Percentiles rank a stretch among this genome's conserved stretches.
Evolutionary conservation across 805 yeast species (phyloP).

Genomic region (Vanderwaltozyma polyspora): DNA sequence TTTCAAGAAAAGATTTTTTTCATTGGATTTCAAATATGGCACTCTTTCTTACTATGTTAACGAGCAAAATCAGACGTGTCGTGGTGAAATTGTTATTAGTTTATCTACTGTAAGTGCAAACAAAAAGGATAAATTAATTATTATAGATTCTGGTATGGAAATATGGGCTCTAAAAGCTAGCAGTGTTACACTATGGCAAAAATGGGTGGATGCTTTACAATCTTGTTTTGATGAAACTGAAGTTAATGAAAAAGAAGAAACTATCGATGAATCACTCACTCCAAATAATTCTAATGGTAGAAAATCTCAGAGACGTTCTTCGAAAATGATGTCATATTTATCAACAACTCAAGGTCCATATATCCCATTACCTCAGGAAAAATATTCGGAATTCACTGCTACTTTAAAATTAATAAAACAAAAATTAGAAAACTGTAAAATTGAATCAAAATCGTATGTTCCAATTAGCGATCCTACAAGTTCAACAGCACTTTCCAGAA

Average conservation of each 20-base stretch:
- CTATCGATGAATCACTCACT: too few species aligned
- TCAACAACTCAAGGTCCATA: slow-evolving; percentile 1
- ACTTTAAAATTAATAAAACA: slow-evolving; percentile 18
- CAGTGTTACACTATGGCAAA: slow-evolving; percentile 52
- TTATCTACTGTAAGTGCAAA: slow-evolving; percentile 77
- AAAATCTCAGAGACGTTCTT: background rate
- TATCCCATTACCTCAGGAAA: slow-evolving; percentile 13
- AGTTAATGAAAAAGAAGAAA: background rate
- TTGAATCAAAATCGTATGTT: slow-evolving; percentile 16
- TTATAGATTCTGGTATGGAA: slow-evolving; percentile 90
- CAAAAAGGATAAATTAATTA: slow-evolving; percentile 52
- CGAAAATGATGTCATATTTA: background rate
- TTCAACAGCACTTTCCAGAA: slow-evolving; percentile 1
- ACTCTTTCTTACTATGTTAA: slow-evolving; percentile 71
- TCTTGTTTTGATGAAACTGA: slow-evolving; percentile 15
- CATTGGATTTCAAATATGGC: slow-evolving; percentile 71
- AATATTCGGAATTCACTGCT: slow-evolving; percentile 10
- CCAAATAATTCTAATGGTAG: background rate
- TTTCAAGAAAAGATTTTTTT: slow-evolving; percentile 73
- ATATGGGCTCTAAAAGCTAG: slow-evolving; percentile 78
- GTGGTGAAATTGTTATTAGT: slow-evolving; percentile 87
- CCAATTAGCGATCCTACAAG: slow-evolving; percentile 2
- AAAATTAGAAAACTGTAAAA: slow-evolving; percentile 20
- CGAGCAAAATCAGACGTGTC: slow-evolving; percentile 50
- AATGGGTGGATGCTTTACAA: slow-evolving; percentile 78